Percentiles rank a stretch among this genome's conserved stretches.
Evolutionary conservation across 768 basidiomycete species (phyloP).

Genomic region (Rhizopogon vesiculosus): DNA sequence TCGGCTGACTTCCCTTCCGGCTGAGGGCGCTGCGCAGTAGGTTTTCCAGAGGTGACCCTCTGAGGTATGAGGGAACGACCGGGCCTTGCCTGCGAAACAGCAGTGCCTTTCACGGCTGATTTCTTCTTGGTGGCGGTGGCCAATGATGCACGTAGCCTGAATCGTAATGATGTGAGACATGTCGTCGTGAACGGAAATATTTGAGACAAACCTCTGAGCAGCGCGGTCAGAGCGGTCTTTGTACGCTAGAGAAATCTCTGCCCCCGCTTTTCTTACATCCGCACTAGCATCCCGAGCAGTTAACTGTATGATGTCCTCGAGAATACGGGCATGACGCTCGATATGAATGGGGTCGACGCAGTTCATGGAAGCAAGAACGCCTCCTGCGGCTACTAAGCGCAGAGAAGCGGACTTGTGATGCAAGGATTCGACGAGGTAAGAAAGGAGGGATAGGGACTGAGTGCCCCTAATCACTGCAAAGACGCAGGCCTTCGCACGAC

Average conservation of each 20-base stretch:
- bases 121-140: conserved; percentile 67
- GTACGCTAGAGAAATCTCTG: no score
- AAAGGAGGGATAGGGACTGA: conserved; percentile 59
- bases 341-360: no score
- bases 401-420: conserved; percentile 68
- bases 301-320: no score
- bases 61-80: neutral
- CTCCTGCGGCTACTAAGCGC: conserved; percentile 62
- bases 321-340: no score
- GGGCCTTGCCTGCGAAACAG: neutral
- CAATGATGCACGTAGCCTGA: conserved; percentile 29
- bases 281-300: no score
- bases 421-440: conserved; percentile 49
- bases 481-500: conserved; percentile 59
- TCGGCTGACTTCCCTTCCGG: no score
- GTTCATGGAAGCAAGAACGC: conserved; percentile 61
- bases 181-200: neutral
- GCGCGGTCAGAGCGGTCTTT: no score
- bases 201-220: conserved; percentile 37
- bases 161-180: conserved; percentile 5
- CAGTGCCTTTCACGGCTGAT: conserved; percentile 42
- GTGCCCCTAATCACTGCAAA: conserved; percentile 59
- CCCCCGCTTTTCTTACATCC: no score
- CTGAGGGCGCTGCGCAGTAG: no score
- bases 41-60: neutral